Evolutionary conservation across 2,329 filamentous ascomycete species (phyloP).

Genomic region (Ceratocystis alfenasii): DNA sequence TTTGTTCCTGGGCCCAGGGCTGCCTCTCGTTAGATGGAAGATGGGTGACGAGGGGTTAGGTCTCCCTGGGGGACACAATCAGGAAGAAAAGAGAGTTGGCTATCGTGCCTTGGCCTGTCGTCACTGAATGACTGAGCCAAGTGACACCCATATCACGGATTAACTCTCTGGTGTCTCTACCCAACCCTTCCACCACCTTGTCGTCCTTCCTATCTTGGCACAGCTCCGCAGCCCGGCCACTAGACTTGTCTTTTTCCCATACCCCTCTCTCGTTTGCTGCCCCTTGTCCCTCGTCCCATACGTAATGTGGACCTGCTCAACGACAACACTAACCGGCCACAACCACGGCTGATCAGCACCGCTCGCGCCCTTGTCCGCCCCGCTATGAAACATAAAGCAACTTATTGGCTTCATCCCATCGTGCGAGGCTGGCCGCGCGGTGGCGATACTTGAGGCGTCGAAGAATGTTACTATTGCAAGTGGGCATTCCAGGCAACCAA

Average conservation of each 20-base stretch:
- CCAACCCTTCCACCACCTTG: too few relatives aligned
- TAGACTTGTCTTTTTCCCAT: not conserved
- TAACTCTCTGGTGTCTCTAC: too few relatives aligned
- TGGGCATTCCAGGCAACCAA: slow-evolving; percentile 1
- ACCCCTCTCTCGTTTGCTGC: not conserved
- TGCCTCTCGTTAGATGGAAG: not conserved
- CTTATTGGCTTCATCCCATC: not conserved
- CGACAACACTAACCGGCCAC: too few relatives aligned
- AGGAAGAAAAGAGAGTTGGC: too few relatives aligned
- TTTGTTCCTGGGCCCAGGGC: not conserved
- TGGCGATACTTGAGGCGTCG: not conserved
- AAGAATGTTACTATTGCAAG: slow-evolving; percentile 9
- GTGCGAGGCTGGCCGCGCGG: not conserved
- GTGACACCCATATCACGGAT: too few relatives aligned
- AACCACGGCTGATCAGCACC: too few relatives aligned
- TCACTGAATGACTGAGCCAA: too few relatives aligned
- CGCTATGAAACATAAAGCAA: not conserved
- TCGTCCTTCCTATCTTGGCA: too few relatives aligned
- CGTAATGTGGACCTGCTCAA: too few relatives aligned
- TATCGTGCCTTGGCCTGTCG: too few relatives aligned
- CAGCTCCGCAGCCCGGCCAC: not conserved
- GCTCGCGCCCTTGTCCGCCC: not conserved
- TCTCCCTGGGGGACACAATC: not conserved
- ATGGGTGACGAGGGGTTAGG: not conserved
- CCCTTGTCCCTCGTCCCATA: too few relatives aligned